Conservation (phyloP, 108 stramenopile genomes). For the Hondaea fermentalgiana region DNA sequence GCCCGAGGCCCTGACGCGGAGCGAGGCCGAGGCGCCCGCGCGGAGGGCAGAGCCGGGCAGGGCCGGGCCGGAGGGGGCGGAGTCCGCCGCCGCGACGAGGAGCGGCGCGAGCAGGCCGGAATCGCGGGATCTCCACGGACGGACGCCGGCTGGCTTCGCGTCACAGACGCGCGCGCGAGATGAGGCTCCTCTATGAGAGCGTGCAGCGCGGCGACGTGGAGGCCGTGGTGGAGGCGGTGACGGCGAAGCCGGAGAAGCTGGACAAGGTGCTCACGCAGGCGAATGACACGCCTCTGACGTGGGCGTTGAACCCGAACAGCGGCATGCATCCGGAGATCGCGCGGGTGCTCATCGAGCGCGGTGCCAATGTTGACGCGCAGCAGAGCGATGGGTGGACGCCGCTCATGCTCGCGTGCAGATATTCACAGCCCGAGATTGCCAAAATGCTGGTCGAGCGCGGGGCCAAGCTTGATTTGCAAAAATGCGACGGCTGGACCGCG, state of each 20-base stretch:
- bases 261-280: not conserved
- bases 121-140: too few relatives aligned
- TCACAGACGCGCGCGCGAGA: too few relatives aligned
- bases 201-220: not conserved
- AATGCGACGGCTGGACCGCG: not conserved
- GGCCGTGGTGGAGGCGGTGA: not conserved
- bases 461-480: not conserved
- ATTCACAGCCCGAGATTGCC: not conserved
- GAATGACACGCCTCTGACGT: not conserved
- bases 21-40: too few relatives aligned
- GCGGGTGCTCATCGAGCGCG: not conserved
- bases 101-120: too few relatives aligned
- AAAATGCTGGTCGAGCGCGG: not conserved
- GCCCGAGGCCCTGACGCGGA: too few relatives aligned
- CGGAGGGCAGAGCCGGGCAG: too few relatives aligned
- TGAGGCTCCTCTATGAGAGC: not conserved
- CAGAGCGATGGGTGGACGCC: not conserved
- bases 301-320: not conserved
- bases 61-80: too few relatives aligned
- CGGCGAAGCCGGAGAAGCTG: not conserved
- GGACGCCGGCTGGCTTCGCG: too few relatives aligned
- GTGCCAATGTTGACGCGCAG: not conserved
- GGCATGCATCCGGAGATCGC: not conserved
- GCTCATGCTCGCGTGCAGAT: slow-evolving; percentile 12
- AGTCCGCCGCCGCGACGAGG: too few relatives aligned